Base-by-base conservation (phyloP, 306 rosid genomes). In the Astragalus membranaceus region DNA sequence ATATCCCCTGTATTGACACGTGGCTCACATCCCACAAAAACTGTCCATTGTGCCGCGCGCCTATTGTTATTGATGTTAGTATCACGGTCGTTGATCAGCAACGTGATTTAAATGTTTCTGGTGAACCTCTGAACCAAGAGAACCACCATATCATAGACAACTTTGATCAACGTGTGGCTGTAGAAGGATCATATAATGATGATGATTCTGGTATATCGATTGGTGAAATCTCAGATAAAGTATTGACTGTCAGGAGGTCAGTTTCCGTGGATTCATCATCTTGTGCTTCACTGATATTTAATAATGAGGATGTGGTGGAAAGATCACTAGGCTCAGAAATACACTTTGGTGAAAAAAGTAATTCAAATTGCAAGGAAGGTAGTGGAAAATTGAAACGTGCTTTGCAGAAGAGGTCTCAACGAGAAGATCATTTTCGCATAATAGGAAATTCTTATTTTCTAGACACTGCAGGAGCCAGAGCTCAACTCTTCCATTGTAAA, bases 401-500 rank as follows among this genome's bases (percentile, higher is more conserved):
- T 5, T 59, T 85, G 69, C 84, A 85, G 69, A 88, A 83, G 81
- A 77, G 75, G 47, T 61, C 88, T 79, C 85, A 15, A 70, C 76
- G 82, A 81, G 79, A 73, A 77, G 81, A 58, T 79, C 88, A 2
- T 57, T 59, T 14, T 78, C 94, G 9, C 64, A 73, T 6, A 69
- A 67, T 60, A 77, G 63, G 32, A 85, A 79, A 54, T 53, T 58
- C 13, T 63, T 55, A 20, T 56, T 65, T 16, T 67, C 85, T 26
- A 75, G 39, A 51, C 87, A 85, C 56, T 17, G 62, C 42, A 85
- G 81, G 75, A 88, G 85, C 52, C 84, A 33, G 60, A 88, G 94
- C 74, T 83, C 81, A 65, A 64, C 71, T 36, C 78, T 81, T 53
- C 88, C 93, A 3, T 58, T 64, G 66, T 76, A 33, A 49, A 42